Evolutionary conservation across 768 basidiomycete genomes (phyloP), one percentile per base, ranked within the genome.

Genomic region (Serendipita indica): DNA sequence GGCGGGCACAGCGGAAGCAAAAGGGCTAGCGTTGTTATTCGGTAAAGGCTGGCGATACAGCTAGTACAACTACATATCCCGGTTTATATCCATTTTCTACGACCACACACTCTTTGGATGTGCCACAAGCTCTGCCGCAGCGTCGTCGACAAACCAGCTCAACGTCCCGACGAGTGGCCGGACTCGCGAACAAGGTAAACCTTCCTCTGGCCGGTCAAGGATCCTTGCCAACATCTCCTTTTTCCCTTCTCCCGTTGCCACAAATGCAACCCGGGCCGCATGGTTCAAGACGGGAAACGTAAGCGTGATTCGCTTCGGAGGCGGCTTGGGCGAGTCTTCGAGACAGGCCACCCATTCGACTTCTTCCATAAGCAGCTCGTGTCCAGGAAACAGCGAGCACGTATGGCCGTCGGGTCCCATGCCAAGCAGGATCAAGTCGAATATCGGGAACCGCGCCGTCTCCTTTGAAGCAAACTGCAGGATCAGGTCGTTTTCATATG

Each of bases 361-460:
- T 54, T 76, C 79, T 72, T 96, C 94, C n/a, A 72, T 61, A 35
- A 97, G 78, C 22, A 72, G 70, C 34, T 70, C 72, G 67, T 98
- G 94, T n/a, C 78, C 86, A 6, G 96, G 96, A 80, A 99, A 99
- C 64, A 99, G 83, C 4, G 89, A 92, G 62, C 86, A 91, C 39
- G 94, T 98, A 75, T 99, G 96, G n/a, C 94, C 94, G 69, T 97
- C 96, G 3, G 88, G 89, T 30, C 96, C 96, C 79, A 93, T 83
- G 52, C 96, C 96, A 57, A 99, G 84, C 41, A 99, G 81, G 72
- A 98, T 86, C 68, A 99, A 81, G 69, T 99, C 96, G 70, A 99
- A 98, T 57, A 96, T 77, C 62, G 96, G 96, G 78, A 97, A 98
- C 61, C 93, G 84, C 16, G 94, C 94, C 3, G 91, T 77, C 69